Evolutionary conservation across 768 basidiomycete genomes (phyloP), one percentile per base, ranked within the genome.

Genomic region (Crassisporium funariophilum): DNA sequence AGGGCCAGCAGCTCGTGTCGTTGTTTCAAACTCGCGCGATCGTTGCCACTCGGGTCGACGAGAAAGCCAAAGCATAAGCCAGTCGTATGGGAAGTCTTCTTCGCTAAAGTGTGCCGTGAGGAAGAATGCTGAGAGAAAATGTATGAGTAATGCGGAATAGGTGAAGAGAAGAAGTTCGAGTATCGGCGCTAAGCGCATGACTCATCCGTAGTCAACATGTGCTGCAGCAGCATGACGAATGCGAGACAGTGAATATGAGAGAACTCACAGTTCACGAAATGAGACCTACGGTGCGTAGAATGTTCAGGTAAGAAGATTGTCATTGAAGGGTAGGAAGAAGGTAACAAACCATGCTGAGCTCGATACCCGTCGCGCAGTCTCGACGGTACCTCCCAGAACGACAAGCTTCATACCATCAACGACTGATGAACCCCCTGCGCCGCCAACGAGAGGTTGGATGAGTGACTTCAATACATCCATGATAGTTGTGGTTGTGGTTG

Each of bases 401-500:
- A 92, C 90, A 62, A 91, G 86, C 71, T 92, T 92, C 75, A 91
- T 84, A 54, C 88, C 90, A 61, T 92, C 89, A 67, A 92, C 79
- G 73, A 91, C 81, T 39, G 86, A 88, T 20, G 84, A 86, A 55
- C 83, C 80, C 41, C 80, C 84, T 61, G 76, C 80, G 67, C 82
- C 82, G 68, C 83, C 84, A 57, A 88, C 83, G 64, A 91, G 82
- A 51, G 88, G 88, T 61, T 86, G 84, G 45, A 89, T 79, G 64
- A 91, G 81, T 42, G 86, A 89, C 72, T 83, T 87, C 72, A 90
- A 73, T 50, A 78, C 83, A 74, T 91, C 88, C 88, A 91, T 90
- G 36, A 29, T 40, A 43, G 35, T 17, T 43, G 23, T 41, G 27
- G 39, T 38, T 35, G 43, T 38, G 42, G 36, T 44, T 11, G 22